These are phyloP conservation scores for Chaetothyriales sp. DNA, from an alignment of 2,329 filamentous ascomycete genomes.

Conservation along the genomic window DNA sequence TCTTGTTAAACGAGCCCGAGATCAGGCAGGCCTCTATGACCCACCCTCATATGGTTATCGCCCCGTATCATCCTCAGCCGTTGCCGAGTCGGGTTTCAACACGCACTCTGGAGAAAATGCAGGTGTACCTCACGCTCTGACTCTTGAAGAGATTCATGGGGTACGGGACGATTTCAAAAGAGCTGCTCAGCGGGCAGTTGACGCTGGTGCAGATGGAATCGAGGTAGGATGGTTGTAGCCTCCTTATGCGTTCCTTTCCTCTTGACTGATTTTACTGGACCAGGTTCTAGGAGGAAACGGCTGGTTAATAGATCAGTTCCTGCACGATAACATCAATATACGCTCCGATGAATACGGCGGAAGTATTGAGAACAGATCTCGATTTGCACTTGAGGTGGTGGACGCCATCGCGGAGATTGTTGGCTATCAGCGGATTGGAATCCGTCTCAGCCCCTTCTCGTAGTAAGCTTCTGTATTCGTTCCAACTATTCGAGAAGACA, in stretches of 20 bases:
- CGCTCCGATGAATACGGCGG: constrained; percentile 40
- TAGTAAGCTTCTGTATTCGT: no score
- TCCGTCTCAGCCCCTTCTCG: constrained; percentile 32
- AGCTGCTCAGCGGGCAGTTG: constrained; percentile 38
- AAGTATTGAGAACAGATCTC: constrained; percentile 38
- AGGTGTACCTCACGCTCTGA: constrained; percentile 22
- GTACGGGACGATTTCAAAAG: constrained; percentile 26
- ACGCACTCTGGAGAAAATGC: not conserved
- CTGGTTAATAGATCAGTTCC: constrained; percentile 41
- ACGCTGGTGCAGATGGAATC: constrained; percentile 41
- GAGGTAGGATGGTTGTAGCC: constrained; percentile 27
- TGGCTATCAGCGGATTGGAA: constrained; percentile 33
- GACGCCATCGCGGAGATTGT: constrained; percentile 30
- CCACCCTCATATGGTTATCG: not conserved
- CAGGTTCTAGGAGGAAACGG: constrained; percentile 35
- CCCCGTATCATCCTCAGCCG: not conserved
- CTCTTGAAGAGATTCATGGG: constrained; percentile 27
- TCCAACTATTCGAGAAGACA: no score
- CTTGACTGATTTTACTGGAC: no score
- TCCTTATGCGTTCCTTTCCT: no score
- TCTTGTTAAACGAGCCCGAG: not conserved
- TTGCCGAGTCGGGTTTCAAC: not conserved
- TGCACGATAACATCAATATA: constrained; percentile 38
- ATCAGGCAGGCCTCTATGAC: not conserved
- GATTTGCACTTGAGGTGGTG: constrained; percentile 45